Base-by-base conservation (phyloP, 164 flowering plant genomes). In the Euptelea pleiosperma region DNA sequence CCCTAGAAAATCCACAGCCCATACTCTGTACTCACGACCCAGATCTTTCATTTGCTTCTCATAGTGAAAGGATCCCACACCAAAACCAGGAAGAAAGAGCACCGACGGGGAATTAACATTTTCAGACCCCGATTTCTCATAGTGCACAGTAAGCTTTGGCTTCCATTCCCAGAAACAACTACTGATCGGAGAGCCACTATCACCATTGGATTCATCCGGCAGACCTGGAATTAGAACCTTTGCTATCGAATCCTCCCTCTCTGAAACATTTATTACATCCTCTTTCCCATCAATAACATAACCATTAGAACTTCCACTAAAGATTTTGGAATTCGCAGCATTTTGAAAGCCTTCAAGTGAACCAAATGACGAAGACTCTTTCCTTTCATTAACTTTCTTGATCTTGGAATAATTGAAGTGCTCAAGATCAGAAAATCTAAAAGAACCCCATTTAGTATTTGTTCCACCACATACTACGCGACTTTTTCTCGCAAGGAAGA, bases 1-100 rank as follows among this genome's bases (percentile, higher is more conserved):
- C 37, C 98, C 98, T 3, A 93, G 83, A 70, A 87, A 93, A 83
- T 93, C 98, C 33, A 93, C 46, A 5, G 96, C 96, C 88, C 90
- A 93, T 7, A 81, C 96, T 70, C 97, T 81, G 66, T 51, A 79
- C 50, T 93, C 91, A 58, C 84, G 85, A 16, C 98, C 98, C 35
- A 93, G 70, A 80, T 87, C 98, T 76, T 80, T 89, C 54, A 93
- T 62, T 70, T 93, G 98, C 69, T 93, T 93, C 75, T 89, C 92
- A 64, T 82, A 92, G 66, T 92, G 98, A 63, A 92, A 92, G 15
- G 94, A 81, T 37, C 98, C 98, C 45, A 87, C 96, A 24, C 98
- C 97, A 72, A 92, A 92, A 41, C 98, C 98, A 52, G 98, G 98
- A 62, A 92, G 94, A 63, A 89, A 83, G 43, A 92, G 78, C 48